A percentile compares a stretch with the other conserved stretches of the same genome.
These are phyloP conservation scores for Trypanosoma theileri DNA, from an alignment of 208 protist genomes.

Conservation along the genomic window DNA sequence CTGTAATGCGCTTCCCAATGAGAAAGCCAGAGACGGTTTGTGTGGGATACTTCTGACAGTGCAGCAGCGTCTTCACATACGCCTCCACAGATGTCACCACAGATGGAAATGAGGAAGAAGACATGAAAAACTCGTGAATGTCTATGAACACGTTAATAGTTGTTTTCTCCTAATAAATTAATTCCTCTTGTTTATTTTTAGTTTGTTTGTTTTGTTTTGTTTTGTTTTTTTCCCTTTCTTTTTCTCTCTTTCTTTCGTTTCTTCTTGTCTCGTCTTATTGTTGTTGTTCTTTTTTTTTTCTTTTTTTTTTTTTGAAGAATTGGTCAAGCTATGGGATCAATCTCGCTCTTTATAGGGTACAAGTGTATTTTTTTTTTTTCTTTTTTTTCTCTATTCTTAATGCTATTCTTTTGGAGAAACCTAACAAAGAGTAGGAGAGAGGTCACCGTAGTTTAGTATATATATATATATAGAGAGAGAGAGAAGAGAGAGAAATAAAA, in stretches of 20 bases:
- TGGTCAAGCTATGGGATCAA: too few relatives aligned
- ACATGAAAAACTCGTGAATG: background rate
- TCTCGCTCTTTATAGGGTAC: too few relatives aligned
- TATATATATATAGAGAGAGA: background rate
- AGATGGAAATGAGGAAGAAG: conserved; percentile 11
- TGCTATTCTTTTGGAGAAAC: too few relatives aligned
- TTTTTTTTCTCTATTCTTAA: too few relatives aligned
- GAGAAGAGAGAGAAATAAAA: background rate
- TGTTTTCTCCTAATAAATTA: background rate
- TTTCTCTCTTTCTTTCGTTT: conserved; percentile 4
- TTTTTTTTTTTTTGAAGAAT: too few relatives aligned
- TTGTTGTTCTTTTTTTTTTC: conserved; percentile 1
- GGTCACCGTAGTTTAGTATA: too few relatives aligned
- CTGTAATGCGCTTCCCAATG: conserved; percentile 70
- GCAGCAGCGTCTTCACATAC: conserved; percentile 80
- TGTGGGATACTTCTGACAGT: conserved; percentile 85
- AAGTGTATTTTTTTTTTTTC: too few relatives aligned
- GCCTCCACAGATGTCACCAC: conserved; percentile 68
- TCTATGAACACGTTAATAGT: background rate
- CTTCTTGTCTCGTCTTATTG: background rate
- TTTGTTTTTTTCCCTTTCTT: conserved; percentile 19
- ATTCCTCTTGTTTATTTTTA: background rate
- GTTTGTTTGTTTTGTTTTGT: background rate
- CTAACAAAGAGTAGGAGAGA: too few relatives aligned
- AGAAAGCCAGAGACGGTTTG: conserved; percentile 82